Evolutionary conservation across 1,284 basidiomycete genomes (phyloP), one percentile per base, ranked within the genome.

Genomic region (Ceratobasidium sp.): DNA sequence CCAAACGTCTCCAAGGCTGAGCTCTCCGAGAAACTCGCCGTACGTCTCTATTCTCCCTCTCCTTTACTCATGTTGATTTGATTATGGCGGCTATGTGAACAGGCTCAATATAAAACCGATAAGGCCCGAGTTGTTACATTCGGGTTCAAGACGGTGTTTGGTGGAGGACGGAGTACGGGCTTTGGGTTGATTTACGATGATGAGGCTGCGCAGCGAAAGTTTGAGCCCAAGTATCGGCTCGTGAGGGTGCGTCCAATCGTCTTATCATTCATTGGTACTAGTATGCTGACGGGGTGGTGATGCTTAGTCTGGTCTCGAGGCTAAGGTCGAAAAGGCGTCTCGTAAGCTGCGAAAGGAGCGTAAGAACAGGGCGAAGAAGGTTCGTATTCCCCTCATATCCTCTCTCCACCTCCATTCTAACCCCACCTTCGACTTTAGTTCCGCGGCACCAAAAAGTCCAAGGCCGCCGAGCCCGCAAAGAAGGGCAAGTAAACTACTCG

Each of bases 341-440:
- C 94, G 98, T 83, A 99, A 99, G 87, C 92, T 99, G 86, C 93
- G 98, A 86, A 99, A 99, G 90, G 98, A 99, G 90, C 91, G 98
- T 83, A 99, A 99, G 92, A 99, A 99, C 89, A 92, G 98, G 85
- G 90, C 93, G 80, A 98, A 98, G 93, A 98, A 98, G 92, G 96
- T 94, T 76, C 23, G 86, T n/a, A n/a, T n/a, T n/a, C n/a, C 82
- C 28, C 49, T 13, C 42, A 37, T 45, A 61, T 17, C 11, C 23
- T 45, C 20, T 6, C 39, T 6, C n/a, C 20, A 20, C 61, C 11
- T 49, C 60, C 65, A 58, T 79, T 26, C 79, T 65, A 13, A 28
- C 64, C 3, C 11, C 3, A n/a, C 17, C 49, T 51, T 61, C 20
- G n/a, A n/a, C 45, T 54, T 65, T 35, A 96, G 94, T 85, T 95